Percentiles rank a stretch among this genome's conserved stretches.
These are phyloP conservation scores for Giardia duodenalis DNA, from an alignment of 208 protist genomes.

Conservation along the genomic window DNA sequence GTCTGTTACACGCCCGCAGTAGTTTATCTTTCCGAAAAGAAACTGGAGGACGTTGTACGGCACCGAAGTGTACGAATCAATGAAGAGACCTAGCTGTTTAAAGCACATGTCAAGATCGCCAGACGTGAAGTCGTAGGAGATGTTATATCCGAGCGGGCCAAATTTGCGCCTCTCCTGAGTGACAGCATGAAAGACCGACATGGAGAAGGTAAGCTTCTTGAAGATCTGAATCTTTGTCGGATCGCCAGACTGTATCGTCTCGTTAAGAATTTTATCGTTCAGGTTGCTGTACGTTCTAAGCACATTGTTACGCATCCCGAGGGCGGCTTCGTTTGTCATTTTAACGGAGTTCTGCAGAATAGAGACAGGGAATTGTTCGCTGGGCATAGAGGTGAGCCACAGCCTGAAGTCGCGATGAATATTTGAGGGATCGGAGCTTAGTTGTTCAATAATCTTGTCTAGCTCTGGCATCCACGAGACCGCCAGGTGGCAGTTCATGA, in stretches of 20 bases:
- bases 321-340: conserved; percentile 89
- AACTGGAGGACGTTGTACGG: conserved; percentile 67
- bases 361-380: conserved; percentile 81
- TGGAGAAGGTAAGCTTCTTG: conserved; percentile 83
- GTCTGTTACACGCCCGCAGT: conserved; percentile 79
- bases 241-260: conserved; percentile 48
- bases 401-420: conserved; percentile 87
- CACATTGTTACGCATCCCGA: conserved; percentile 93
- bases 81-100: conserved; percentile 72
- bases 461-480: conserved; percentile 83
- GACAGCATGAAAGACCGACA: conserved; percentile 81
- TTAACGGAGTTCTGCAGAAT: conserved; percentile 64
- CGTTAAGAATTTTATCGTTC: conserved; percentile 72
- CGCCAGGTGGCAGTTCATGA: conserved; percentile 92
- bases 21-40: conserved; percentile 76
- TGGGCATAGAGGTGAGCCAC: conserved; percentile 95
- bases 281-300: conserved; percentile 80
- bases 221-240: conserved; percentile 70
- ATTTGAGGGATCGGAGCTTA: conserved; percentile 47
- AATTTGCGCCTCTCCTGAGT: conserved; percentile 48
- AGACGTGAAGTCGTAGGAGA: conserved; percentile 93
- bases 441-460: conserved; percentile 81
- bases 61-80: conserved; percentile 63
- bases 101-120: conserved; percentile 85
- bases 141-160: conserved; percentile 82